These are phyloP conservation scores for Maudiozyma humilis DNA, from an alignment of 1,139 yeast species.

Conservation along the genomic window DNA sequence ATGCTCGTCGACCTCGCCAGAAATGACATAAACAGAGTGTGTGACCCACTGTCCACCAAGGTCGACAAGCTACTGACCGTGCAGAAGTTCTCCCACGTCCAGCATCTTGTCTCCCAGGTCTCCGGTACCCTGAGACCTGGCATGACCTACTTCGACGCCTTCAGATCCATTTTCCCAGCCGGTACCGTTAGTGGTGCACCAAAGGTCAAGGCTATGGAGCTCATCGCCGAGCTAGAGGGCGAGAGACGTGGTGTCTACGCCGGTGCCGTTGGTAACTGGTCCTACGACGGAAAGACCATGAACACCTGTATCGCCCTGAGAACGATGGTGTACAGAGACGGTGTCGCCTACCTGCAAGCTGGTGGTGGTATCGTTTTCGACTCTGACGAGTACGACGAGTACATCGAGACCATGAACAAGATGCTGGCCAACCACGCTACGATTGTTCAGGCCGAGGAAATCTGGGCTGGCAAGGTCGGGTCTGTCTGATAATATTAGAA, in stretches of 20 bases:
- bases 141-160: slow-evolving; percentile 89
- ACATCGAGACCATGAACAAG: slow-evolving; percentile 92
- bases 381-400: slow-evolving; percentile 92
- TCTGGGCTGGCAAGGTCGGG: slow-evolving; percentile 46
- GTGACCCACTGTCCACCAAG: slow-evolving; percentile 72
- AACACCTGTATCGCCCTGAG: slow-evolving; percentile 95
- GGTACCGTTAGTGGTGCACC: slow-evolving; percentile 99
- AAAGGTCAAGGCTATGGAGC: slow-evolving; percentile 91
- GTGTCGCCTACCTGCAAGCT: slow-evolving; percentile 87
- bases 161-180: slow-evolving; percentile 95
- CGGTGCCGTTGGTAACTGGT: slow-evolving; percentile 99
- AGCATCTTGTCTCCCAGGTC: slow-evolving; percentile 92
- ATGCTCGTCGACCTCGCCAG: slow-evolving; percentile 97
- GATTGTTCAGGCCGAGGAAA: slow-evolving; percentile 78
- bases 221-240: slow-evolving; percentile 78
- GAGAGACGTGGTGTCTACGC: slow-evolving; percentile 96
- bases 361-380: slow-evolving; percentile 98
- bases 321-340: slow-evolving; percentile 92
- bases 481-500: slow-evolving; percentile 7
- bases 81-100: slow-evolving; percentile 93
- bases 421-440: slow-evolving; percentile 91
- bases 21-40: slow-evolving; percentile 90
- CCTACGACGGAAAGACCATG: slow-evolving; percentile 86
- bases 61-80: slow-evolving; percentile 86
- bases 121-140: slow-evolving; percentile 80